A percentile compares a stretch with the other conserved stretches of the same genome.
Conservation (phyloP, 495 filamentous ascomycete species). For the Sordaria brevicollis region DNA sequence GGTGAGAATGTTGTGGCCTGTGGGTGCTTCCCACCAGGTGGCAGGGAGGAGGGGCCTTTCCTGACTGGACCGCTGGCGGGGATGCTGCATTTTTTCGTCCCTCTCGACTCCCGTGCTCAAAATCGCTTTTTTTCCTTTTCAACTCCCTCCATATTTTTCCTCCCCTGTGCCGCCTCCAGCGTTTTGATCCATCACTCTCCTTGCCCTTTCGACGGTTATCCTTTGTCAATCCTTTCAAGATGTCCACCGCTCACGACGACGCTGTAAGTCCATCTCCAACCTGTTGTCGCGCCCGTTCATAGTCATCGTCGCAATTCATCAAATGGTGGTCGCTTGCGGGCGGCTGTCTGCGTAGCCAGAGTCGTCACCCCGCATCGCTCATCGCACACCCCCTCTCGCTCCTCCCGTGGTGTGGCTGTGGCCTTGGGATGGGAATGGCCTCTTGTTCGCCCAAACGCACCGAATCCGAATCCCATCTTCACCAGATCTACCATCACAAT, state of each 20-base stretch:
- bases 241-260: constrained; percentile 32
- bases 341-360: constrained; percentile 9
- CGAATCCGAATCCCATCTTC: neutral
- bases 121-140: constrained; percentile 5
- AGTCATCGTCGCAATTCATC: neutral
- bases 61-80: constrained; percentile 13
- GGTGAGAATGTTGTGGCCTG: neutral
- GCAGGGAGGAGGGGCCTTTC: constrained; percentile 5
- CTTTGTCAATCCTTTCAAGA: constrained; percentile 31
- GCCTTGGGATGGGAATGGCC: neutral
- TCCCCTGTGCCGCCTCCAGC: neutral
- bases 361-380: constrained; percentile 23
- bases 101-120: constrained; percentile 9
- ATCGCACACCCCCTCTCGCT: constrained; percentile 14
- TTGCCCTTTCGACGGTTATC: constrained; percentile 15
- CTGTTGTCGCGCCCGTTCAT: constrained; percentile 1
- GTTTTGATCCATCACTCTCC: constrained; percentile 17
- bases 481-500: neutral
- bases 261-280: constrained; percentile 21
- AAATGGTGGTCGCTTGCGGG: neutral
- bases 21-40: constrained; percentile 5
- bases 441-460: neutral
- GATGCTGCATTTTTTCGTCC: constrained; percentile 3
- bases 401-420: neutral
- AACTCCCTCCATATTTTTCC: neutral